Base-by-base conservation (phyloP, 352 stramenopile genomes). In the Phytophthora macrochlamydospora region DNA sequence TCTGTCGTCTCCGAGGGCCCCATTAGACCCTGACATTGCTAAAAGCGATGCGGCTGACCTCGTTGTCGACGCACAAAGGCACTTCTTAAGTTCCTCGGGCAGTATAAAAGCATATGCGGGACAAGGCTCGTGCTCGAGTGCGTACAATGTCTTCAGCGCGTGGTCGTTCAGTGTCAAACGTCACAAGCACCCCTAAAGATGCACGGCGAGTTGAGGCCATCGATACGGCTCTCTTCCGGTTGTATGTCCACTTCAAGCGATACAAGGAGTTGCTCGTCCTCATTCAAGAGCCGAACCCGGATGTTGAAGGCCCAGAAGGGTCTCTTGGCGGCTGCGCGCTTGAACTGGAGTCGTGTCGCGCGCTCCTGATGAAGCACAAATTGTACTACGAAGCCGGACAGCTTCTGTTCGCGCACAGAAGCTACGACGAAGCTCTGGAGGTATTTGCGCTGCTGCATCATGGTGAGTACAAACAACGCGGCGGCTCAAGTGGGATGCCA, bases 101-200 rank as follows among this genome's bases (percentile, higher is more conserved):
- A 87, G 59, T 91, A 94, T 65, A 93, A 93, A 91, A 82, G 37
- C 87, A 94, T 55, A 78, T 92, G 56, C 87, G 82, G n/a, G 85
- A 94, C 30, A 92, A 94, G 65, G 45, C 60, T 4, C 72, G 67
- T 42, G 75, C 76, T 7, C 81, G 77, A 12, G 66, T 62, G 3
- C 78, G 72, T 7, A 71, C 76, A 1, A 55, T 65, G 35, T 85
- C 78, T 11, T 74, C 69, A 29, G 59, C 58, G 24, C 79, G 80
- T 24, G 57, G 70, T 28, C 69, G 79, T n/a, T 71, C 77, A 5
- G 60, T 65, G 13, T 89, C 77, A 1, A 73, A 30, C 37, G 68
- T 56, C 24, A 70, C 28, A 8, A 71, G 55, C 48, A 65, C 53
- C 35, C 79, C 81, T 7, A 95, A 92, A 53, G 88, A 96, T 43